phyloP scores from a whole-genome alignment of 148 eudicot species.

The Arctostaphylos glauca region DNA sequence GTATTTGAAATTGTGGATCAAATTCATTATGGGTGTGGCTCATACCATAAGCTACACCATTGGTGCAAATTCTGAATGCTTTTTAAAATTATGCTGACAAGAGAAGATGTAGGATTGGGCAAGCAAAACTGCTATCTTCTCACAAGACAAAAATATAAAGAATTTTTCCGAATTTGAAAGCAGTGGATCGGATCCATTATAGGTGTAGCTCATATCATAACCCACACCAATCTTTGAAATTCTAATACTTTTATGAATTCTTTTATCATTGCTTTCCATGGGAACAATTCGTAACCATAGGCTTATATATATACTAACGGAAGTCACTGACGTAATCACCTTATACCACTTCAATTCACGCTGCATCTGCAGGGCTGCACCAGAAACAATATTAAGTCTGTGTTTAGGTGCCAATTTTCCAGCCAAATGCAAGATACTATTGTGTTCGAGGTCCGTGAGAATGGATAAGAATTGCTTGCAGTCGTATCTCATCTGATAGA shows the following conservation, averaged over 20 bases:
- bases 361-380: constrained; percentile 29
- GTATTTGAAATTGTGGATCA: not conserved
- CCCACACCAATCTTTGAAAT: too few relatives aligned
- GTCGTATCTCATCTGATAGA: not conserved
- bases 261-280: too few relatives aligned
- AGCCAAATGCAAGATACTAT: constrained; percentile 5
- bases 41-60: not conserved
- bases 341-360: constrained; percentile 23
- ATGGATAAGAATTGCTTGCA: not conserved
- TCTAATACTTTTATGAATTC: too few relatives aligned
- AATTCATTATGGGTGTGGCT: not conserved
- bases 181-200: too few relatives aligned
- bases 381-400: constrained; percentile 17
- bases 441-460: not conserved
- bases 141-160: too few relatives aligned
- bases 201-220: too few relatives aligned
- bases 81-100: too few relatives aligned
- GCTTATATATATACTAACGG: too few relatives aligned
- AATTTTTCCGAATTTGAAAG: too few relatives aligned
- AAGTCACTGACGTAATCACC: not conserved
- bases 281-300: not conserved
- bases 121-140: too few relatives aligned
- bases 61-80: not conserved
- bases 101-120: too few relatives aligned
- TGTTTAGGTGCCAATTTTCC: constrained; percentile 20